Conservation (phyloP, 768 basidiomycete genomes). For the Pisolithus marmoratus region DNA sequence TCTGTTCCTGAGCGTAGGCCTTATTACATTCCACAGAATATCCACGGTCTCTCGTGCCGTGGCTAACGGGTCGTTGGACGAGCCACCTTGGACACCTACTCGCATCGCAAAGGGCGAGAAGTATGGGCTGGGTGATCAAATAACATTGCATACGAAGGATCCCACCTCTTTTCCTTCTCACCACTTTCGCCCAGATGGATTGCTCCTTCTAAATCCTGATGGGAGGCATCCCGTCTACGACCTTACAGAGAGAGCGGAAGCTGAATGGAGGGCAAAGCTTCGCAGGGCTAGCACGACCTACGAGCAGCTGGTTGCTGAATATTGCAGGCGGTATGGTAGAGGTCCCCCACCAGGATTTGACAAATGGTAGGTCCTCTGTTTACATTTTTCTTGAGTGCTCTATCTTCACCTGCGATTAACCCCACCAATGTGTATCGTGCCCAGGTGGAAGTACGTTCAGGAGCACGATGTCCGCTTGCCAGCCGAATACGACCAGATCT, state of each 20-base stretch:
- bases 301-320: conserved; percentile 35
- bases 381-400: background rate
- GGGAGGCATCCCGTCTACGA: conserved; percentile 42
- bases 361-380: conserved; percentile 32
- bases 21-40: background rate
- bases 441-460: conserved; percentile 43
- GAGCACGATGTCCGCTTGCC: conserved; percentile 42
- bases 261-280: conserved; percentile 35
- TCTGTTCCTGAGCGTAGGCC: background rate
- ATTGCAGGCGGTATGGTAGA: conserved; percentile 31
- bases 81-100: background rate
- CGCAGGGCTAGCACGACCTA: conserved; percentile 33
- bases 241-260: conserved; percentile 33
- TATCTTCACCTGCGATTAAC: no score
- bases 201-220: conserved; percentile 31
- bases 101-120: background rate
- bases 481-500: conserved; percentile 52
- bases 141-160: background rate
- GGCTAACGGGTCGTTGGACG: background rate
- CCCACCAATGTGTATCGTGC: background rate
- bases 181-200: conserved; percentile 24
- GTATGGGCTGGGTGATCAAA: background rate
- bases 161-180: conserved; percentile 28
- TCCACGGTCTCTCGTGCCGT: background rate
- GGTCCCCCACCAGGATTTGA: conserved; percentile 41